phyloP scores from a whole-genome alignment of 495 filamentous ascomycete species.

The Staphylotrichum longicolle region DNA sequence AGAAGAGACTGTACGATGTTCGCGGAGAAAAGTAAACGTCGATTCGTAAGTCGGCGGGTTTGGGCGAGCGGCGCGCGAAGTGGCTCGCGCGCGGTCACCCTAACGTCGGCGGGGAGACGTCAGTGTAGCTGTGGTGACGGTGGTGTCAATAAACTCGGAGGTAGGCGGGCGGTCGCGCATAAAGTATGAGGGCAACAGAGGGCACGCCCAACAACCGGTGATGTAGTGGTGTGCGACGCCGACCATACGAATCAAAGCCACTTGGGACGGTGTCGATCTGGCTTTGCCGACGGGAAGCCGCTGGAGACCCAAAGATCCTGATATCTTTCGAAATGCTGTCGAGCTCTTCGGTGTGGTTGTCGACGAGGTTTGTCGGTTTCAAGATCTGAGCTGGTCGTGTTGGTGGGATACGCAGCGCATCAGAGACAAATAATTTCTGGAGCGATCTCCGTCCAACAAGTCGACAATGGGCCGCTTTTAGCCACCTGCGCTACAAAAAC shows the following conservation, averaged over 20 bases:
- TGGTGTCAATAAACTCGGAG: slow-evolving; percentile 10
- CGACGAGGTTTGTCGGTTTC: slow-evolving; percentile 25
- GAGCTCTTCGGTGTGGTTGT: slow-evolving; percentile 18
- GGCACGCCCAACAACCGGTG: slow-evolving; percentile 11
- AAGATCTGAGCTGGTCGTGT: slow-evolving; percentile 30
- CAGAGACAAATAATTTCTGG: slow-evolving; percentile 14
- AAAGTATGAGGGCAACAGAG: slow-evolving; percentile 34
- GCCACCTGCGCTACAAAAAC: not conserved
- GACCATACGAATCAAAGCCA: slow-evolving; percentile 27
- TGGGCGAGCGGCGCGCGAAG: slow-evolving; percentile 6
- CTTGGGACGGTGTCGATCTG: not conserved
- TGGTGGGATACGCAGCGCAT: slow-evolving; percentile 24
- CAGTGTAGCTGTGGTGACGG: slow-evolving; percentile 17
- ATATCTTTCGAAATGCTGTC: slow-evolving; percentile 27
- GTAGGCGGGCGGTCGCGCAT: not conserved
- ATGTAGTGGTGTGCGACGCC: slow-evolving; percentile 26
- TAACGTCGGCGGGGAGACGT: slow-evolving; percentile 23
- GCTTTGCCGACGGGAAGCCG: slow-evolving; percentile 1
- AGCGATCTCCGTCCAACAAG: not conserved
- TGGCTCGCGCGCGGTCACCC: slow-evolving; percentile 6
- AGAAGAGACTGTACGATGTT: not conserved
- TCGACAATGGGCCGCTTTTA: slow-evolving; percentile 12
- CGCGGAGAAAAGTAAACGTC: not conserved
- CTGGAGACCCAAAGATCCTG: slow-evolving; percentile 14
- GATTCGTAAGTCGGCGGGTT: not conserved